phyloP scores from a whole-genome alignment of 2,329 filamentous ascomycete genomes.

The Pestalotiopsis sp. region DNA sequence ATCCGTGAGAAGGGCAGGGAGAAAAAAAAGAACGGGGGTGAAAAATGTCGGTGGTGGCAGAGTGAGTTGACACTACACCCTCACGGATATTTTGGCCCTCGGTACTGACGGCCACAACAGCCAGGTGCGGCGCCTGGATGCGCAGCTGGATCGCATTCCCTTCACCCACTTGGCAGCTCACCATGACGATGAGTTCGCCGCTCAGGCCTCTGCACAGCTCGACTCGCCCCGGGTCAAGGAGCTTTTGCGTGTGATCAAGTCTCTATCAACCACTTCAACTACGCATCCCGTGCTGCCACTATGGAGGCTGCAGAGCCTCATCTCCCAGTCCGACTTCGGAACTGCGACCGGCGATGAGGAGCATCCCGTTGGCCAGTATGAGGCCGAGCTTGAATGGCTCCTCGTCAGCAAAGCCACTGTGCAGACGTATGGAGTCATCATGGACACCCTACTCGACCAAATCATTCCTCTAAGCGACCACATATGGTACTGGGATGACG shows the following conservation, averaged over 20 bases:
- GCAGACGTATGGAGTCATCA: slow-evolving; percentile 82
- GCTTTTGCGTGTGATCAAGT: slow-evolving; percentile 67
- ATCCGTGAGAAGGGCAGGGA: background rate
- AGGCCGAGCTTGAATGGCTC: slow-evolving; percentile 85
- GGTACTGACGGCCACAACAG: slow-evolving; percentile 31
- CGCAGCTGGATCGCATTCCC: slow-evolving; percentile 64
- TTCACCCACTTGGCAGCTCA: slow-evolving; percentile 45
- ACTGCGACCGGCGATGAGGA: slow-evolving; percentile 28
- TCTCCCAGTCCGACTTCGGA: slow-evolving; percentile 63
- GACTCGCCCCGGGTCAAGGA: slow-evolving; percentile 57
- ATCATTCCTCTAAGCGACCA: slow-evolving; percentile 83
- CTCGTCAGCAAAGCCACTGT: slow-evolving; percentile 87
- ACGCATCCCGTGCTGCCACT: slow-evolving; percentile 62
- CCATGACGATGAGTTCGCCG: slow-evolving; percentile 29
- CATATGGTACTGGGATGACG: slow-evolving; percentile 93
- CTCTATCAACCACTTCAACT: slow-evolving; percentile 68
- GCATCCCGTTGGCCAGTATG: slow-evolving; percentile 48
- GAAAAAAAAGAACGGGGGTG: background rate
- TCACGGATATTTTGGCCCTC: background rate
- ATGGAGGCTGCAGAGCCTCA: slow-evolving; percentile 58
- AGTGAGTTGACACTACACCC: slow-evolving; percentile 36
- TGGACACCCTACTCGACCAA: slow-evolving; percentile 77
- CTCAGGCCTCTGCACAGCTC: slow-evolving; percentile 39
- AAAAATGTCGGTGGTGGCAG: slow-evolving; percentile 47
- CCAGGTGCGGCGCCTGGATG: slow-evolving; percentile 63